These are phyloP conservation scores for Podospora comata DNA, from an alignment of 495 filamentous ascomycete species.

Conservation along the genomic window DNA sequence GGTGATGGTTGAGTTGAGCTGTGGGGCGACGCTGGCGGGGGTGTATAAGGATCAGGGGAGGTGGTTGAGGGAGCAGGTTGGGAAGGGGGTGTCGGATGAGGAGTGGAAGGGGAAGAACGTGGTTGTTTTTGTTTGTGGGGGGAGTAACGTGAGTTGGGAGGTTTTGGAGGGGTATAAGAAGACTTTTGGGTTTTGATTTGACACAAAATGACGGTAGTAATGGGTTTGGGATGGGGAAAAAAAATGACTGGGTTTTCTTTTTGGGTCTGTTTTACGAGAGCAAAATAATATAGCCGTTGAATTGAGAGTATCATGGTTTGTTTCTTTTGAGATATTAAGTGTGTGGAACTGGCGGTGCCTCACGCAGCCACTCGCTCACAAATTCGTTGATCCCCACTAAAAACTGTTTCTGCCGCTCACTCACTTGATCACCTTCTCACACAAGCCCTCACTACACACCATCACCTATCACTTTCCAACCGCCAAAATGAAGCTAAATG, in stretches of 20 bases:
- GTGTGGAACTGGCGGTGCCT: neutral
- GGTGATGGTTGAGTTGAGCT: conserved; percentile 77
- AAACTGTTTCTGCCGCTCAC: neutral
- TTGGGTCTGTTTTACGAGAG: neutral
- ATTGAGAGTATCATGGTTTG: neutral
- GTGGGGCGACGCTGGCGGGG: conserved; percentile 71
- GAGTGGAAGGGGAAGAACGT: conserved; percentile 61
- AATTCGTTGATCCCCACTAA: neutral
- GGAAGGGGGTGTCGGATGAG: conserved; percentile 52
- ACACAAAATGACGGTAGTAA: neutral
- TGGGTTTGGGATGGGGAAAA: neutral
- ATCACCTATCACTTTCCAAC: neutral
- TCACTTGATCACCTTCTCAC: neutral
- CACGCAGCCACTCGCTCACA: neutral
- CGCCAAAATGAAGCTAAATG: conserved; percentile 40
- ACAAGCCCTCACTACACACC: neutral
- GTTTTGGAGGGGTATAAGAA: conserved; percentile 61
- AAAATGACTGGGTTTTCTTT: neutral
- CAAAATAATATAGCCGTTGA: neutral
- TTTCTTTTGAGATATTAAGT: neutral
- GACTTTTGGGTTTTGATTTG: conserved; percentile 42
- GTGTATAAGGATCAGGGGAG: conserved; percentile 56
- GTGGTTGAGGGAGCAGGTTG: conserved; percentile 54
- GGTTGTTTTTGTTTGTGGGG: conserved; percentile 85
- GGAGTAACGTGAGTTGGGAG: conserved; percentile 67